A percentile compares a stretch with the other conserved stretches of the same genome.
phyloP scores from a whole-genome alignment of 2,329 filamentous ascomycete genomes.

The Fusarium longipes region DNA sequence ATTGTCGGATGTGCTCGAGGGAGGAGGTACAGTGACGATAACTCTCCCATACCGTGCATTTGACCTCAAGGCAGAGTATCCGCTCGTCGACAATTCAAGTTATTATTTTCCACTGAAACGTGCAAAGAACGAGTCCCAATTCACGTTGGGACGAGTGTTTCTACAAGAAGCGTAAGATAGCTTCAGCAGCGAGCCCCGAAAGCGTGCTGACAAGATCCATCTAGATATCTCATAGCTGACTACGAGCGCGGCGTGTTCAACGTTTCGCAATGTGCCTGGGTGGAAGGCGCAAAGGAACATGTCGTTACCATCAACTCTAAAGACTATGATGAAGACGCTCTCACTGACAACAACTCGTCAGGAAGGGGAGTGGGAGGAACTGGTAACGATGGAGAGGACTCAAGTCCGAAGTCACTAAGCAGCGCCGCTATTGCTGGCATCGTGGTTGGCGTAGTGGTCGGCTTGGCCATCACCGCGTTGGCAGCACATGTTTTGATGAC shows the following conservation, averaged over 20 bases:
- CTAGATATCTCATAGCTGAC: background rate
- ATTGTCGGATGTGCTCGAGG: background rate
- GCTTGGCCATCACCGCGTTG: background rate
- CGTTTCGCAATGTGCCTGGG: background rate
- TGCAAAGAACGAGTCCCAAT: background rate
- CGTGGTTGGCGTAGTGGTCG: background rate
- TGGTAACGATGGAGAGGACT: background rate
- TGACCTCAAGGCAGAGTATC: background rate
- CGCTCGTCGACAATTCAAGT: background rate
- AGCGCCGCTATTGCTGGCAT: background rate
- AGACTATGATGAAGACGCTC: background rate
- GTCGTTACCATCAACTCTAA: background rate
- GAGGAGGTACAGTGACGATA: background rate
- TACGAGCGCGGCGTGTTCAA: conserved; percentile 1
- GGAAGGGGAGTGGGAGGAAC: background rate
- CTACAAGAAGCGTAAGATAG: background rate
- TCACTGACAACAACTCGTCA: background rate
- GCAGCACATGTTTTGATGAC: background rate
- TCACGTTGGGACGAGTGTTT: background rate
- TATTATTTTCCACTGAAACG: background rate
- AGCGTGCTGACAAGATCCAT: background rate
- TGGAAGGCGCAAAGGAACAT: background rate
- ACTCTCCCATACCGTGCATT: background rate
- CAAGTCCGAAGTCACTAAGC: background rate
- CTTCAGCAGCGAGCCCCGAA: background rate